phyloP scores from a whole-genome alignment of 2,329 filamentous ascomycete species.

The Aspergillus ustus region DNA sequence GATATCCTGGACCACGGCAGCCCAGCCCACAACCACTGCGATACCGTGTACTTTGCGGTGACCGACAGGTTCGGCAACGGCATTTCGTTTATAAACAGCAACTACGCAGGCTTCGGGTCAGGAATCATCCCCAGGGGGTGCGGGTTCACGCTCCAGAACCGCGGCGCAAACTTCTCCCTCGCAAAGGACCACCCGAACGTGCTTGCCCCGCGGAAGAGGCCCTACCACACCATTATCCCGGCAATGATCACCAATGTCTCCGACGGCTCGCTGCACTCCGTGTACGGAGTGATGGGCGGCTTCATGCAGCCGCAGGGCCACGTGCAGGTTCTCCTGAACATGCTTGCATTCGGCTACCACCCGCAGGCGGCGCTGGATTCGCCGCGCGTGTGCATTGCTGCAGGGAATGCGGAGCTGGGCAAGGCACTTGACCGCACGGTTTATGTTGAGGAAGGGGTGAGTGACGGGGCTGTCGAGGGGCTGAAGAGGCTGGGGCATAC shows the following conservation, averaged over 20 bases:
- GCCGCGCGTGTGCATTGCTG: constrained; percentile 85
- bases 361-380: constrained; percentile 90
- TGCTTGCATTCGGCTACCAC: constrained; percentile 78
- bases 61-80: constrained; percentile 84
- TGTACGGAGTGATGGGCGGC: constrained; percentile 96
- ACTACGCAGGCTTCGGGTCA: constrained; percentile 85
- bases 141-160: constrained; percentile 94
- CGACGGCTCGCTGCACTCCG: constrained; percentile 76
- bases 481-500: constrained; percentile 73
- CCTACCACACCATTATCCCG: constrained; percentile 98
- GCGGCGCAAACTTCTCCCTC: constrained; percentile 84
- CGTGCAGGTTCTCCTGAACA: constrained; percentile 88
- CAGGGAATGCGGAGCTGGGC: constrained; percentile 67
- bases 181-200: constrained; percentile 73
- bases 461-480: constrained; percentile 67
- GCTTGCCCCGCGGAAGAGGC: constrained; percentile 79
- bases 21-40: constrained; percentile 81
- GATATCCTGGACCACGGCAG: constrained; percentile 71
- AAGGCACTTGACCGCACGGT: constrained; percentile 67
- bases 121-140: constrained; percentile 82
- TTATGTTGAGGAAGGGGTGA: constrained; percentile 82
- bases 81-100: constrained; percentile 95
- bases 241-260: constrained; percentile 79
- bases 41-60: constrained; percentile 92
- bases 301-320: constrained; percentile 99